These are phyloP conservation scores for Blastobotrys chiropterorum DNA, from an alignment of 805 yeast genomes.

Conservation along the genomic window DNA sequence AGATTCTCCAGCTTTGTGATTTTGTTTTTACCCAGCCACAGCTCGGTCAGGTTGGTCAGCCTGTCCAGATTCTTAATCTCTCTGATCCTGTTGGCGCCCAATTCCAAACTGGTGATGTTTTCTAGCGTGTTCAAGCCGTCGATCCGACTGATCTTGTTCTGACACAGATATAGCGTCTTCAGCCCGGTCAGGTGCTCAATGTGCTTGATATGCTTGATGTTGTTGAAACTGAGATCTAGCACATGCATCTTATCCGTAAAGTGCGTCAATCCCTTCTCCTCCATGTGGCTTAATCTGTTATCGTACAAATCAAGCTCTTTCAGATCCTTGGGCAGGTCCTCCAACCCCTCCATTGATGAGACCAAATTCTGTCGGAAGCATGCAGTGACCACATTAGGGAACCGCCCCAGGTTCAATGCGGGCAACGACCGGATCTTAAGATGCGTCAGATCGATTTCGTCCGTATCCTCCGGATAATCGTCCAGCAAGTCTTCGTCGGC, in stretches of 20 bases:
- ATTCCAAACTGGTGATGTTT: constrained; percentile 63
- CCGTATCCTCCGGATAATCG: constrained; percentile 46
- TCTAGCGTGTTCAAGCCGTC: constrained; percentile 54
- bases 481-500: constrained; percentile 47
- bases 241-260: constrained; percentile 45
- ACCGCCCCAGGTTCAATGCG: constrained; percentile 52
- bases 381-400: constrained; percentile 50
- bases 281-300: constrained; percentile 79
- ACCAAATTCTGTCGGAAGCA: constrained; percentile 81
- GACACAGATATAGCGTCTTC: constrained; percentile 75
- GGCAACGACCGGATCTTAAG: constrained; percentile 59
- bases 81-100: constrained; percentile 81
- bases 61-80: constrained; percentile 47
- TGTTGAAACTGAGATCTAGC: constrained; percentile 85
- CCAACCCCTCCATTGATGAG: constrained; percentile 65
- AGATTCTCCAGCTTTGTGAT: constrained; percentile 62
- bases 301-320: constrained; percentile 87
- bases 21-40: constrained; percentile 91
- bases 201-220: constrained; percentile 78
- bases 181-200: constrained; percentile 55
- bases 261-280: constrained; percentile 56
- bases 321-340: constrained; percentile 49
- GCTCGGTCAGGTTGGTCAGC: constrained; percentile 55
- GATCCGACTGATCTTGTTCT: constrained; percentile 73
- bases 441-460: constrained; percentile 59